A percentile compares a stretch with the other conserved stretches of the same genome.
phyloP scores from a whole-genome alignment of 208 protist species.

The Trypanosoma theileri region DNA sequence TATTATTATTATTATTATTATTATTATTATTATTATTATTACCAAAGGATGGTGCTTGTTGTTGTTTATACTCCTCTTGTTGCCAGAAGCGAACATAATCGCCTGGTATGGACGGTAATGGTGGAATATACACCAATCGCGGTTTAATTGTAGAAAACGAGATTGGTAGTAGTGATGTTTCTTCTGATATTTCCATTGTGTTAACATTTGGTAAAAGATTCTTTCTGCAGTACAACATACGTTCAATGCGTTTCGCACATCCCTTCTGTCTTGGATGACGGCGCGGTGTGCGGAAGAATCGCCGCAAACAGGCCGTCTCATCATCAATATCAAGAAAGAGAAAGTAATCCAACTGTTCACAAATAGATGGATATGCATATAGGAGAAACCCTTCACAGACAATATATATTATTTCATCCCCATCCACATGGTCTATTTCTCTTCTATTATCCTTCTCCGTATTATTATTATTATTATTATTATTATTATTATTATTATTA shows the following conservation, averaged over 20 bases:
- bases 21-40: not conserved
- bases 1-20: not conserved
- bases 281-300: conserved; percentile 56
- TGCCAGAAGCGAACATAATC: conserved; percentile 29
- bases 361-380: conserved; percentile 27
- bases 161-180: not conserved
- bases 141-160: conserved; percentile 5
- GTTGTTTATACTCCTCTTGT: conserved; percentile 21
- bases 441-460: not conserved
- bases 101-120: conserved; percentile 9
- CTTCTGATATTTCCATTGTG: not conserved
- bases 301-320: conserved; percentile 56
- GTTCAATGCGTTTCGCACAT: conserved; percentile 34
- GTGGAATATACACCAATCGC: conserved; percentile 14
- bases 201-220: conserved; percentile 1
- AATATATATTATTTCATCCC: conserved; percentile 27
- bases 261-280: conserved; percentile 24
- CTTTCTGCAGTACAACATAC: conserved; percentile 26
- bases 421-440: not conserved
- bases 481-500: not conserved
- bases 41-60: not conserved
- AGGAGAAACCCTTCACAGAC: conserved; percentile 63
- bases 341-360: conserved; percentile 34
- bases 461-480: not conserved
- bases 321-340: conserved; percentile 38